These are phyloP conservation scores for Drechslerella coelobrocha DNA, from an alignment of 2,329 filamentous ascomycete species.

Conservation along the genomic window DNA sequence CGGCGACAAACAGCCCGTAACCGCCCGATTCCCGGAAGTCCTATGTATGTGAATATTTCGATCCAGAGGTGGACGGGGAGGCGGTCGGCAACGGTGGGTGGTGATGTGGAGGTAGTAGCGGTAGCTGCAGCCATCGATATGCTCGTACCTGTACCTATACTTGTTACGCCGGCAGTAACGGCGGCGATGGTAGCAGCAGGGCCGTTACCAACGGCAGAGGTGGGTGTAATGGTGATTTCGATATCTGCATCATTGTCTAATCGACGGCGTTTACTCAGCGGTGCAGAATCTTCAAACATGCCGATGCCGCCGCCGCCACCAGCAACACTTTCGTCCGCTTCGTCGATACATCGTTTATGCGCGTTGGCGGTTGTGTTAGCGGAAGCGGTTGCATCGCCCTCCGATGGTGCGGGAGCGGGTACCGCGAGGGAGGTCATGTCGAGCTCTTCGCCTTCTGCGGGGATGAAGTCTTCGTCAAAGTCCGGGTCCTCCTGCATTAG, in stretches of 20 bases:
- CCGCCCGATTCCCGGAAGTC: slow-evolving; percentile 25
- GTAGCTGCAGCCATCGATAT: neutral
- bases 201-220: too few species aligned
- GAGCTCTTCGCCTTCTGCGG: slow-evolving; percentile 44
- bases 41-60: slow-evolving; percentile 47
- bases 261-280: slow-evolving; percentile 21
- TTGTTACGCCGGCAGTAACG: neutral
- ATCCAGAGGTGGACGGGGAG: slow-evolving; percentile 26
- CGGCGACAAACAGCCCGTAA: slow-evolving; percentile 48
- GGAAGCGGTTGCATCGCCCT: slow-evolving; percentile 21
- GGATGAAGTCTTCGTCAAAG: slow-evolving; percentile 48
- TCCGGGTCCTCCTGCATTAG: slow-evolving; percentile 47
- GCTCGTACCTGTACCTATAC: neutral
- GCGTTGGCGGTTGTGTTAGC: neutral
- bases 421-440: slow-evolving; percentile 41
- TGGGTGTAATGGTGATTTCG: neutral
- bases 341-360: slow-evolving; percentile 32
- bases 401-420: slow-evolving; percentile 20
- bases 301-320: neutral
- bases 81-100: neutral
- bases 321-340: slow-evolving; percentile 9
- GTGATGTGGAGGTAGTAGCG: neutral
- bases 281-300: slow-evolving; percentile 16
- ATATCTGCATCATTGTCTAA: slow-evolving; percentile 14
- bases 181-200: neutral